Percentiles rank a stretch among this genome's conserved stretches.
phyloP scores from a whole-genome alignment of 768 basidiomycete species.

The Mycena indigotica region DNA sequence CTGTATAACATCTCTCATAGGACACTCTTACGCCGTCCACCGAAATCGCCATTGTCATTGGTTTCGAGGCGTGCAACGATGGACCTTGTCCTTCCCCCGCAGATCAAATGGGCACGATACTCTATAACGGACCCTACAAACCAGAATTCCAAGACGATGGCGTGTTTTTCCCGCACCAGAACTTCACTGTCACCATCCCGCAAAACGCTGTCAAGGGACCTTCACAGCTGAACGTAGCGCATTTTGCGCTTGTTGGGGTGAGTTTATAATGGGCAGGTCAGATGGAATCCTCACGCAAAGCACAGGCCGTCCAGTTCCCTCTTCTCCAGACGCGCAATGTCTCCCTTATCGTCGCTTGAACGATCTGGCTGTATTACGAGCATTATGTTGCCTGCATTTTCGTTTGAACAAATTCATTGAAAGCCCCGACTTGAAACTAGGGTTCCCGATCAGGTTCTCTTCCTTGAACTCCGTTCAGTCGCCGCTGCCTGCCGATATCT shows the following conservation, averaged over 20 bases:
- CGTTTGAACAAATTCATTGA: no score
- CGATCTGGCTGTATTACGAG: no score
- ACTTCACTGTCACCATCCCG: conserved; percentile 41
- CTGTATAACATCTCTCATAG: conserved; percentile 3
- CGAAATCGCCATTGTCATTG: conserved; percentile 51
- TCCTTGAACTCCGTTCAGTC: no score
- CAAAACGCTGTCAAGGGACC: conserved; percentile 20
- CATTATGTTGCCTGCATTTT: no score
- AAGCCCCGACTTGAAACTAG: no score
- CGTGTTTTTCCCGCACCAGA: conserved; percentile 34
- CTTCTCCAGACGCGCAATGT: conserved; percentile 11
- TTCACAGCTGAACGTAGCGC: conserved; percentile 33
- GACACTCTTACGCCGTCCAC: conserved; percentile 23
- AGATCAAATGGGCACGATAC: conserved; percentile 34
- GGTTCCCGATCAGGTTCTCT: no score
- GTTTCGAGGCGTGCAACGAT: conserved; percentile 37
- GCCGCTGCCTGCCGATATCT: no score
- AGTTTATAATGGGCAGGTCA: conserved; percentile 18
- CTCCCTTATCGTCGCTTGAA: conserved; percentile 6
- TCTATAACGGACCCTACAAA: conserved; percentile 40
- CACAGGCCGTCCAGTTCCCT: conserved; percentile 14
- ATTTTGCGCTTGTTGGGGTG: conserved; percentile 37
- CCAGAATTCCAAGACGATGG: conserved; percentile 27
- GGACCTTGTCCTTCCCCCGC: conserved; percentile 23
- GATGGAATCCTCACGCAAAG: neutral